Conservation (phyloP, 2,329 filamentous ascomycete genomes). For the Neurospora crassa region DNA sequence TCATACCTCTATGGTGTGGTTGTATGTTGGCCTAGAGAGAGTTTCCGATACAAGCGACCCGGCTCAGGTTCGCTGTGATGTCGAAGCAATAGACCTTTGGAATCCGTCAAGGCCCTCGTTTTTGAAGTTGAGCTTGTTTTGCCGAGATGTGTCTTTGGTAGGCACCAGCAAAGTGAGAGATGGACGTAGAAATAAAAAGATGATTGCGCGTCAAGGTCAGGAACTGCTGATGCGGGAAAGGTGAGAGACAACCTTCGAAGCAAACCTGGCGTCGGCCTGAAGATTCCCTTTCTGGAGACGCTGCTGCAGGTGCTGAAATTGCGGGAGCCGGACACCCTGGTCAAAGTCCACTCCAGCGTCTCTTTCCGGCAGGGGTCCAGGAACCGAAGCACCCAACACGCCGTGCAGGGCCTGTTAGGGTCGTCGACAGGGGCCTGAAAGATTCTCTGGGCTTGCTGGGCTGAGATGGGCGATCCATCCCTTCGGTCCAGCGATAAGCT, state of each 20-base stretch:
- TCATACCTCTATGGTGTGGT: conserved; percentile 4
- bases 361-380: not conserved
- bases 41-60: conserved; percentile 26
- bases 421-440: not conserved
- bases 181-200: conserved; percentile 10
- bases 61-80: conserved; percentile 17
- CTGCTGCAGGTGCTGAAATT: conserved; percentile 9
- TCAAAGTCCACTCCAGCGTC: not conserved
- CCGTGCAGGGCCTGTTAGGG: not conserved
- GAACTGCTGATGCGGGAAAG: conserved; percentile 11
- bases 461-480: not conserved
- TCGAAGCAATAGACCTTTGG: not conserved
- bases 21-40: conserved; percentile 13
- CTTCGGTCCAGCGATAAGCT: not conserved
- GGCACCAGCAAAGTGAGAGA: not conserved
- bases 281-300: conserved; percentile 5
- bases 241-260: not conserved
- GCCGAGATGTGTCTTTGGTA: not conserved
- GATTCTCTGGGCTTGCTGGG: conserved; percentile 1
- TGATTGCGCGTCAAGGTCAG: conserved; percentile 17
- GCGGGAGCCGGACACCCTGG: conserved; percentile 1
- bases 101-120: not conserved
- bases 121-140: not conserved
- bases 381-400: not conserved
- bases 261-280: conserved; percentile 1